Base-by-base conservation (phyloP, 331 rosid genomes). In the Telfairia occidentalis region DNA sequence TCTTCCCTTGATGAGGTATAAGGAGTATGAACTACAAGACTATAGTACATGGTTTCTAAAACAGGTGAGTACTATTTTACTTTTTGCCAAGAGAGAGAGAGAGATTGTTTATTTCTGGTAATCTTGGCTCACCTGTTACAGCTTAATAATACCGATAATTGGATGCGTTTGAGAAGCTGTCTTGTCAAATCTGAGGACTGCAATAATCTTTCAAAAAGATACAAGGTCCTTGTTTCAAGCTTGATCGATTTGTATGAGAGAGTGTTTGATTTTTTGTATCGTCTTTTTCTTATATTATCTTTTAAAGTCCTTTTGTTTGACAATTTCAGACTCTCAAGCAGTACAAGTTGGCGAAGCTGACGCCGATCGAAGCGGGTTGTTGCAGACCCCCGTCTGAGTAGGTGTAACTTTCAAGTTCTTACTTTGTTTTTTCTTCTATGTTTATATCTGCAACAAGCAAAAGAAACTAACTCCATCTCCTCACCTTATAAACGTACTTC, bases 321-420 rank as follows among this genome's bases (percentile, higher is more conserved):
- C 48, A 53, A 69, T 75, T 83, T 76, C 85, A 94, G 98, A 89
- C 89, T 80, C 89, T 83, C n/a, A 88, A 87, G 83, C 87, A 86
- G 67, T 91, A 87, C 77, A 91, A 91, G 77, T 80, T 65, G 50
- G 97, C 96, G 49, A 89, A 89, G 80, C 83, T 94, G 84, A 82
- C 92, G 1, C 90, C 98, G 2, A 82, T 94, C 5, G 97, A 94
- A 79, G 95, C 97, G 48, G 98, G 98, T 50, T 94, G 98, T 79
- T 94, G 98, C 75, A 87, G 96, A 71, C 97, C 98, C 7, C 98
- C 98, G 45, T 91, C 92, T 2, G 90, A 87, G 98, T 94, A 91
- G 75, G 96, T 86, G 72, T 64, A 78, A 2, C 59, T 64, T 48
- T 77, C 78, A 40, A 75, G 26, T 28, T 30, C 9, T 18, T 24